Conservation (phyloP, 257 asterid genomes). For the Dorcoceras hygrometricum region DNA sequence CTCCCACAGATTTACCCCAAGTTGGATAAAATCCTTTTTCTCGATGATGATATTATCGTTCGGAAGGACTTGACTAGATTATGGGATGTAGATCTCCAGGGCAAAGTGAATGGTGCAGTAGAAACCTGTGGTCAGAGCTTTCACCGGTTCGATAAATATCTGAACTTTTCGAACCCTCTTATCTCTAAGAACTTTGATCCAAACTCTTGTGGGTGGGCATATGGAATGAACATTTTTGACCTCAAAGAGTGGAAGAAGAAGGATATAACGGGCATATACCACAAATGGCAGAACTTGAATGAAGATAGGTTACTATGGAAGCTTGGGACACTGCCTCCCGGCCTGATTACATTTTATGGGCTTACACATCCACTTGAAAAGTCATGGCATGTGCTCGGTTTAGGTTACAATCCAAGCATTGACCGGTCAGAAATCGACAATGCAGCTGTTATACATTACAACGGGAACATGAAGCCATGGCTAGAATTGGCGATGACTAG, state of each 20-base stretch:
- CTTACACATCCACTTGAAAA: conserved; percentile 89
- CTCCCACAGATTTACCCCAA: conserved; percentile 95
- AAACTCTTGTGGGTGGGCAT: conserved; percentile 99
- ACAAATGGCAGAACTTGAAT: conserved; percentile 95
- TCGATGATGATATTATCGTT: conserved; percentile 95
- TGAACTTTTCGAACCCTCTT: conserved; percentile 92
- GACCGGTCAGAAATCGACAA: conserved; percentile 75
- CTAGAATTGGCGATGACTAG: conserved; percentile 89
- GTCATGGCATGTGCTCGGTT: conserved; percentile 97
- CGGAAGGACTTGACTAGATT: conserved; percentile 97
- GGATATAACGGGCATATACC: conserved; percentile 98
- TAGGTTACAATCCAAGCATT: conserved; percentile 94
- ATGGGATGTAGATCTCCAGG: conserved; percentile 80
- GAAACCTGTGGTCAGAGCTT: conserved; percentile 98
- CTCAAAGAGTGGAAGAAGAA: conserved; percentile 90
- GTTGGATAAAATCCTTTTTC: conserved; percentile 91
- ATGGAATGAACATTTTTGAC: conserved; percentile 97
- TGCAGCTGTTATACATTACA: conserved; percentile 93
- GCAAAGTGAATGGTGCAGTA: conserved; percentile 97
- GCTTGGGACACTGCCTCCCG: conserved; percentile 98
- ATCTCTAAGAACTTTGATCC: conserved; percentile 87
- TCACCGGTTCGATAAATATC: conserved; percentile 93
- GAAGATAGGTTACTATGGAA: conserved; percentile 95
- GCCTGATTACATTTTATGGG: conserved; percentile 86
- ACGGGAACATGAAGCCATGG: conserved; percentile 99